A percentile compares a stretch with the other conserved stretches of the same genome.
Conservation (phyloP, 2,329 filamentous ascomycete species). For the Epichloe sylvatica region DNA sequence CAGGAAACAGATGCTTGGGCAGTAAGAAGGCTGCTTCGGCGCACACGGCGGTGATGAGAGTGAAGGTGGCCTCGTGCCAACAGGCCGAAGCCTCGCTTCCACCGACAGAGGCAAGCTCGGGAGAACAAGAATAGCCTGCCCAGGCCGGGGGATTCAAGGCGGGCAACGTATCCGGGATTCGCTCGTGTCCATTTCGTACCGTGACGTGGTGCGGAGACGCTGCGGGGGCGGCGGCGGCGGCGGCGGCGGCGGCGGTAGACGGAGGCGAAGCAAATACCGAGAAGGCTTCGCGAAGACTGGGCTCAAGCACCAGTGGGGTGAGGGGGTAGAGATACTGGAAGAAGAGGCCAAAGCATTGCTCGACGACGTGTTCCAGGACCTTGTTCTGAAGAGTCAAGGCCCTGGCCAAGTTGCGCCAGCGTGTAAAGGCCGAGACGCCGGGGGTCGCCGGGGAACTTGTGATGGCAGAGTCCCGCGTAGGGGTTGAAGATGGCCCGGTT, state of each 20-base stretch:
- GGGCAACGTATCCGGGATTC: neutral
- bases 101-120: neutral
- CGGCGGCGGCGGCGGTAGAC: constrained; percentile 5
- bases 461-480: constrained; percentile 9
- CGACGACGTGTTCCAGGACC: constrained; percentile 15
- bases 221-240: neutral
- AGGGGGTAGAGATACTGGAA: constrained; percentile 30
- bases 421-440: constrained; percentile 12
- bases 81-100: constrained; percentile 4
- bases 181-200: neutral
- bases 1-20: constrained; percentile 25
- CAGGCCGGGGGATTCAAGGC: constrained; percentile 2
- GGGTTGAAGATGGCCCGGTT: constrained; percentile 12
- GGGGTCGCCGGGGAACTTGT: constrained; percentile 3
- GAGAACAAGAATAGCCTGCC: neutral
- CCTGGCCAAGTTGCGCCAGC: constrained; percentile 16
- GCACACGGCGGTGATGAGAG: constrained; percentile 29
- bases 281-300: constrained; percentile 23
- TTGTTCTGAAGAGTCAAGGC: constrained; percentile 13
- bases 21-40: constrained; percentile 27
- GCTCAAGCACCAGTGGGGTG: constrained; percentile 27
- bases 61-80: constrained; percentile 25
- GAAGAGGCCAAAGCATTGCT: constrained; percentile 25
- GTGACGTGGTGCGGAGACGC: neutral
- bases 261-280: constrained; percentile 16